Conservation (phyloP, 1,139 yeast species). For the Candida sanyaensis region DNA sequence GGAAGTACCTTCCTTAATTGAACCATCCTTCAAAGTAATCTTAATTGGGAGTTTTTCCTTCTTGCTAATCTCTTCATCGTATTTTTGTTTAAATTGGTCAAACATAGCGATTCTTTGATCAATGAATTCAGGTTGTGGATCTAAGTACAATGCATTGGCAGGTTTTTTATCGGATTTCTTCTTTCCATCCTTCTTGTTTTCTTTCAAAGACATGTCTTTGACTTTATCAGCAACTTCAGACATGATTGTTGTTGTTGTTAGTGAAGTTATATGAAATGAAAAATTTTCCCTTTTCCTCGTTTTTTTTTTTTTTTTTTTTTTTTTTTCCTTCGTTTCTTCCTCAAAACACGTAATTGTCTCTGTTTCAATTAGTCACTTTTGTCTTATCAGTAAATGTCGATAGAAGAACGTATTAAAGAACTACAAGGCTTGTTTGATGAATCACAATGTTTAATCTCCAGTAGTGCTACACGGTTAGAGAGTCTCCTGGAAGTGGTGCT, state of each 20-base stretch:
- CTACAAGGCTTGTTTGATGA: constrained; percentile 16
- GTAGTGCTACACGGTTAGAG: constrained; percentile 12
- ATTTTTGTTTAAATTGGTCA: constrained; percentile 76
- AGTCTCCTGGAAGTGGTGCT: constrained; percentile 1
- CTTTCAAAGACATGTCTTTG: constrained; percentile 3
- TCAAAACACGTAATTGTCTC: not conserved
- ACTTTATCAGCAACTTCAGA: constrained; percentile 6
- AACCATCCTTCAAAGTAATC: constrained; percentile 86
- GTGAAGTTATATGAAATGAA: not conserved
- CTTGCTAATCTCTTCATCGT: constrained; percentile 69
- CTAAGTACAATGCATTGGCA: constrained; percentile 47
- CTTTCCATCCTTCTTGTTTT: constrained; percentile 15
- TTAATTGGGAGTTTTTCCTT: constrained; percentile 62
- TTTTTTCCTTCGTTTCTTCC: not conserved
- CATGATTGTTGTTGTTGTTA: constrained; percentile 1
- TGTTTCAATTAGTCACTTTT: too few relatives aligned
- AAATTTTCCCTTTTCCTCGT: not conserved
- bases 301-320: not conserved
- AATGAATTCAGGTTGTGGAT: constrained; percentile 82
- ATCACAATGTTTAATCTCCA: constrained; percentile 12
- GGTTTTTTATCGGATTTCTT: constrained; percentile 15
- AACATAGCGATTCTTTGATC: constrained; percentile 78
- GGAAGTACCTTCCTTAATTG: constrained; percentile 72
- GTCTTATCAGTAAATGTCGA: not conserved
- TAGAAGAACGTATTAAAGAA: constrained; percentile 8